Evolutionary conservation across 2,329 filamentous ascomycete genomes (phyloP), one percentile per base, ranked within the genome.

Genomic region (Fusarium odoratissimum): DNA sequence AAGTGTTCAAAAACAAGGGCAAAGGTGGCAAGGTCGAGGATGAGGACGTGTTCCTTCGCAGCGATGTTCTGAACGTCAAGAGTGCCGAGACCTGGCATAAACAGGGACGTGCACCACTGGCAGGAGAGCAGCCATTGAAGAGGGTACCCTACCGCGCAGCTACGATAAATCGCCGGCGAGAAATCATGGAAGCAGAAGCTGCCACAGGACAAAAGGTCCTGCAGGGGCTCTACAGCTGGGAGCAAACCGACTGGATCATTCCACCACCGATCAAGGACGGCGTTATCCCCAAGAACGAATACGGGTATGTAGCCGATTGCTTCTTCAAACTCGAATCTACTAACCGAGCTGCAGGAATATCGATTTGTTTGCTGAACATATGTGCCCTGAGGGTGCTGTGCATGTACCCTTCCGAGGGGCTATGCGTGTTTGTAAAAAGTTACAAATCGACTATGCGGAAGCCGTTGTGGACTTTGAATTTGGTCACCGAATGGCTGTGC

Each of bases 71-170:
- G 5, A 87, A 89, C 42, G 97, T 97, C 80, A 95, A 97, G 81
- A 97, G 94, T 33, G 92, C 93, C 3, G 96, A 99, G 80, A 97
- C 94, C 3, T 99, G 96, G 96, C 96, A 98, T 80, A 98, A 98
- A 80, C 95, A 98, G 84, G 96, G 96, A 0, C 90, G 95, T 16
- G 92, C 91, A 31, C 91, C 96, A 6, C 87, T 89, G 31, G 78
- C 86, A 0, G 94, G 93, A 6, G 91, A 92, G 73, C 83, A 90
- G 54, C 93, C 96, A 0, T 83, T 98, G 67, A 99, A 99, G 80
- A 88, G 89, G 45, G 96, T 97, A 0, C 94, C 95, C 0, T 95
- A 96, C 79, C 92, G 96, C 45, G 96, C 95, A 21, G 95, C 97
- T 7, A 99, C 96, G 0, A 88, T 93, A 6, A 94, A 95, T 58